phyloP scores from a whole-genome alignment of 208 protist genomes.

The Trypanosoma boissoni region DNA sequence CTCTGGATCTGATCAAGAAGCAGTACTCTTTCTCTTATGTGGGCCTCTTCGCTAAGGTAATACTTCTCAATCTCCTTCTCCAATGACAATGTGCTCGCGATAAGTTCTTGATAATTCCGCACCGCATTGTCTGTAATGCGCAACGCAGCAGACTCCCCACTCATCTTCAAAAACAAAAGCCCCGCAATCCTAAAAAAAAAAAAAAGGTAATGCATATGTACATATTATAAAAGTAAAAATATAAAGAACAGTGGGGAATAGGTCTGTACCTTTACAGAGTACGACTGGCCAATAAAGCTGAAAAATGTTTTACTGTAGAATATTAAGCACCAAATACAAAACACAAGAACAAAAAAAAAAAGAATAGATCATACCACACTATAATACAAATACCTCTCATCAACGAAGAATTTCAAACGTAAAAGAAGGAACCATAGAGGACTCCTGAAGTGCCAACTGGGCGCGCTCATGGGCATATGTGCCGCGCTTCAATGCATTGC shows the following conservation, averaged over 20 bases:
- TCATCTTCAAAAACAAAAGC: slow-evolving; percentile 11
- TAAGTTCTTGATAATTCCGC: slow-evolving; percentile 35
- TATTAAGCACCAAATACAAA: too few relatives aligned
- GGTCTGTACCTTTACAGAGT: too few relatives aligned
- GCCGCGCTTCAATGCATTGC: too few relatives aligned
- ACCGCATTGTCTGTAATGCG: slow-evolving; percentile 6
- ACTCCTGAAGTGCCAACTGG: neutral
- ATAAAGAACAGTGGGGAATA: too few relatives aligned
- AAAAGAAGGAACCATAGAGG: slow-evolving; percentile 12
- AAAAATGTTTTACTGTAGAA: too few relatives aligned
- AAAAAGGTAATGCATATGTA: neutral
- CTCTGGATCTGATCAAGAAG: slow-evolving; percentile 78
- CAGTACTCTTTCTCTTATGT: slow-evolving; percentile 77
- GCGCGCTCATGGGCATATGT: slow-evolving; percentile 4
- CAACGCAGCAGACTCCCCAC: slow-evolving; percentile 5
- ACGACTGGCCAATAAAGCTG: too few relatives aligned
- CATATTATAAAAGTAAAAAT: neutral
- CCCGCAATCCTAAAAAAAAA: neutral
- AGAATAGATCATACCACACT: too few relatives aligned
- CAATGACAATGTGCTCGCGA: slow-evolving; percentile 30
- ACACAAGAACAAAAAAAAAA: too few relatives aligned
- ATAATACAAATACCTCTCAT: neutral
- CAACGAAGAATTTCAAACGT: slow-evolving; percentile 9
- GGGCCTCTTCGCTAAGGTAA: slow-evolving; percentile 69
- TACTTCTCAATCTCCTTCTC: slow-evolving; percentile 77